Percentiles rank a stretch among this genome's conserved stretches.
Evolutionary conservation across 352 stramenopile genomes (phyloP).

Genomic region (Aphanomyces stellatus): DNA sequence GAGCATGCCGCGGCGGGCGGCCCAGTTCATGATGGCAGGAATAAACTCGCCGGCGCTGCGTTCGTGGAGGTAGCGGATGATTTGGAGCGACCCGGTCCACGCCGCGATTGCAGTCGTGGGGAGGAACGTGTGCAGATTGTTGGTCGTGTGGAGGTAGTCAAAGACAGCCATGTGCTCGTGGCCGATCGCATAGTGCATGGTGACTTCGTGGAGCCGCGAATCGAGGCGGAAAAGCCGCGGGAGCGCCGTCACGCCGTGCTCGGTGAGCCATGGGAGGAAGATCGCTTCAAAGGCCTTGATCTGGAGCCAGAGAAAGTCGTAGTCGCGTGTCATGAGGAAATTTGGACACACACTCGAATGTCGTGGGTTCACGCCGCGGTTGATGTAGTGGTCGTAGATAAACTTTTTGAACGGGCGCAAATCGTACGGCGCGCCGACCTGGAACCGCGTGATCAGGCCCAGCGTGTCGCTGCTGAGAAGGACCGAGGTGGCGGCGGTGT

Average conservation of each 20-base stretch:
- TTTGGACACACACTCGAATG: neutral
- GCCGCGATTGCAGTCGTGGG: neutral
- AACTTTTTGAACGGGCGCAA: neutral
- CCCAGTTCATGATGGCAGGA: neutral
- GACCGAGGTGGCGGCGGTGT: too few relatives aligned
- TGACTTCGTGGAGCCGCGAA: neutral
- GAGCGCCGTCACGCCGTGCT: neutral
- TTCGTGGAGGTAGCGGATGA: neutral
- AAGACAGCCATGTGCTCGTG: neutral
- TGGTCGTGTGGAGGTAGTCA: neutral
- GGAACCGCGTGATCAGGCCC: neutral
- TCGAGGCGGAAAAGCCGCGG: neutral
- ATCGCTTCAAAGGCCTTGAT: neutral
- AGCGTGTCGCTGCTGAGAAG: too few relatives aligned
- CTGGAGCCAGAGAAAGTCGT: neutral
- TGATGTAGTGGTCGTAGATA: neutral
- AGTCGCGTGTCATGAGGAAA: neutral
- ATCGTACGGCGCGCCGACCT: neutral
- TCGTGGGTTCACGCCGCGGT: neutral
- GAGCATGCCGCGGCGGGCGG: neutral
- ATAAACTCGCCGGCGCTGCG: neutral
- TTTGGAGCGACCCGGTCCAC: neutral
- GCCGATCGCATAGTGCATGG: neutral
- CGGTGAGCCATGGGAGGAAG: neutral
- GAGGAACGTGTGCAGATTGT: neutral